Evolutionary conservation across 805 yeast species (phyloP).

Genomic region (Danielia reshetovae): DNA sequence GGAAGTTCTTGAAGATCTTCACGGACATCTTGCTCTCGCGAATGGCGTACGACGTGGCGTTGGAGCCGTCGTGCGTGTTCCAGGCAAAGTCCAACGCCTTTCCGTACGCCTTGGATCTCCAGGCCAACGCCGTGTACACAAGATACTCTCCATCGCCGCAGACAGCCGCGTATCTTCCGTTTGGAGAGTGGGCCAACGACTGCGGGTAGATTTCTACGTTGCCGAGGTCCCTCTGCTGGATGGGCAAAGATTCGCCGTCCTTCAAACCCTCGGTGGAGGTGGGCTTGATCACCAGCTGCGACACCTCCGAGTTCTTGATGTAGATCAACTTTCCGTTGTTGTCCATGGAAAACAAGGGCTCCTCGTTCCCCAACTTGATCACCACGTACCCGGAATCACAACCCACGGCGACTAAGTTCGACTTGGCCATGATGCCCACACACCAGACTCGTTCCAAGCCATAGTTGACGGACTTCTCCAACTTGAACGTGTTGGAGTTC

Average conservation of each 20-base stretch:
- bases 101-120: slow-evolving; percentile 96
- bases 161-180: slow-evolving; percentile 94
- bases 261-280: slow-evolving; percentile 57
- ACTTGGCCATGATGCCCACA: slow-evolving; percentile 64
- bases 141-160: slow-evolving; percentile 98
- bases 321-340: slow-evolving; percentile 86
- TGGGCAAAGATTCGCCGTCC: slow-evolving; percentile 76
- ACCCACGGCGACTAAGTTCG: slow-evolving; percentile 84
- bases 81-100: slow-evolving; percentile 87
- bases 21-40: slow-evolving; percentile 66
- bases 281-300: slow-evolving; percentile 71
- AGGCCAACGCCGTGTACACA: slow-evolving; percentile 92
- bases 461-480: slow-evolving; percentile 86
- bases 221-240: slow-evolving; percentile 90
- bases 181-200: slow-evolving; percentile 85
- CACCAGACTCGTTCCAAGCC: slow-evolving; percentile 98
- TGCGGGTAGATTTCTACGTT: slow-evolving; percentile 90
- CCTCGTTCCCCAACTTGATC: slow-evolving; percentile 86
- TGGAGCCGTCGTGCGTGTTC: slow-evolving; percentile 78
- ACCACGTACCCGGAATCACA: slow-evolving; percentile 94
- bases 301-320: slow-evolving; percentile 88
- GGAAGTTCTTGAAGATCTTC: slow-evolving; percentile 77
- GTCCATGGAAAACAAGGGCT: slow-evolving; percentile 92
- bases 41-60: slow-evolving; percentile 67
- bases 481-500: slow-evolving; percentile 91